Evolutionary conservation across 352 stramenopile genomes (phyloP), one percentile per base, ranked within the genome.

Genomic region (Globisporangium spinosum): DNA sequence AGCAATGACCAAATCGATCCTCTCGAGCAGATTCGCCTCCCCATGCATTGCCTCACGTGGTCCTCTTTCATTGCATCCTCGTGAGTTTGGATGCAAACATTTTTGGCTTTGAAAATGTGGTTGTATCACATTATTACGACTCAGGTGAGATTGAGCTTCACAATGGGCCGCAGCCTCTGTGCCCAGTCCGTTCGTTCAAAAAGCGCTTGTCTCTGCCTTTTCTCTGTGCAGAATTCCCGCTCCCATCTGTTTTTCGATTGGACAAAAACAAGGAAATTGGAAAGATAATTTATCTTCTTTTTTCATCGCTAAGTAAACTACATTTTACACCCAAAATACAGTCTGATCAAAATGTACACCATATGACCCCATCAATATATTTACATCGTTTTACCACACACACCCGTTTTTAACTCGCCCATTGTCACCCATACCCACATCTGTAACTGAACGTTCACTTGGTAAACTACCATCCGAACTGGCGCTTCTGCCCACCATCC

Each of bases 391-490:
- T 22, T 0, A n/a, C 17, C 40, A n/a, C 6, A 10, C 3, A 4
- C 7, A 51, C 43, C 43, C 43, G 22, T 23, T 3, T 12, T 20
- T 0, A n/a, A 12, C 2, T n/a, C 0, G 9, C 43, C 17, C 43
- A 51, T 51, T 1, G 2, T 1, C 17, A n/a, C 17, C 43, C 43
- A 51, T 2, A 23, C 15, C 43, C 43, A 51, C 6, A 10, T 8
- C 17, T 51, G 43, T 51, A 51, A 23, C 43, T 23, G 43, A 51
- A 8, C 2, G 49, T 8, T 40, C 5, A 29, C 3, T 1, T 9
- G 7, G 59, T 64, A 64, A 64, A 64, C 5, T 64, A 55, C 40
- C 13, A 5, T 0, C 2, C n/a, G 40, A 64, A 64, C 59, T 64
- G 59, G 59, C 59, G 35, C 15, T 45, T 61, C 34, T 61, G 9